Conservation (phyloP, 257 asterid species). For the Plantago elongata region DNA sequence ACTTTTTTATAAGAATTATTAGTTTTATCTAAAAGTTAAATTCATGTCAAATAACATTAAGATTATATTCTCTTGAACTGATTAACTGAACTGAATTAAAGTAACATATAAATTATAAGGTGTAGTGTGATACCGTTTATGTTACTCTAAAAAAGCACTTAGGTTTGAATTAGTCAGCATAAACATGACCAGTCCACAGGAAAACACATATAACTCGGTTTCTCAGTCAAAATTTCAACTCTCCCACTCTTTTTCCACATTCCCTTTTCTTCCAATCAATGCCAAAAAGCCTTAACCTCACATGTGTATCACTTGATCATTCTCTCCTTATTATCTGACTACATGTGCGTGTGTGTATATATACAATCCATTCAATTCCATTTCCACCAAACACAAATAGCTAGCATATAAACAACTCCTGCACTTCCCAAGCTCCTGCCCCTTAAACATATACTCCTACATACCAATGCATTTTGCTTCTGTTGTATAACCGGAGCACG, state of each 20-base stretch:
- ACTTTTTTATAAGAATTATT: no score
- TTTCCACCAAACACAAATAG: background rate
- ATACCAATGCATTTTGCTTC: slow-evolving; percentile 5
- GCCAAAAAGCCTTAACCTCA: slow-evolving; percentile 7
- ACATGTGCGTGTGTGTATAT: slow-evolving; percentile 7
- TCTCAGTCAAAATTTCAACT: slow-evolving; percentile 67
- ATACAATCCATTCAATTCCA: slow-evolving; percentile 5
- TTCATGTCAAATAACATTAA: no score
- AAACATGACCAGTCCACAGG: slow-evolving; percentile 35
- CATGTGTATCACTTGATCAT: no score
- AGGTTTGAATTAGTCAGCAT: slow-evolving; percentile 40
- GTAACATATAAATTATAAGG: no score
- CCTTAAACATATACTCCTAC: background rate
- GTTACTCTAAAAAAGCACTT: background rate
- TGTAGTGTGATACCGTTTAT: background rate
- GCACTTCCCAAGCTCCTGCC: slow-evolving; percentile 11
- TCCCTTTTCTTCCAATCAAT: slow-evolving; percentile 13
- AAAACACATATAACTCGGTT: slow-evolving; percentile 40
- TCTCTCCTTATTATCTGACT: slow-evolving; percentile 24
- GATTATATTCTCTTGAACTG: no score
- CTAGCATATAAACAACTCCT: background rate
- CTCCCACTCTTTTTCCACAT: slow-evolving; percentile 37
- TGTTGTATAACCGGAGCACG: background rate
- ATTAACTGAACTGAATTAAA: no score
- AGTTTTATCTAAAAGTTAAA: no score